phyloP scores from a whole-genome alignment of 208 protist species.

The Acanthamoeba healyi region DNA sequence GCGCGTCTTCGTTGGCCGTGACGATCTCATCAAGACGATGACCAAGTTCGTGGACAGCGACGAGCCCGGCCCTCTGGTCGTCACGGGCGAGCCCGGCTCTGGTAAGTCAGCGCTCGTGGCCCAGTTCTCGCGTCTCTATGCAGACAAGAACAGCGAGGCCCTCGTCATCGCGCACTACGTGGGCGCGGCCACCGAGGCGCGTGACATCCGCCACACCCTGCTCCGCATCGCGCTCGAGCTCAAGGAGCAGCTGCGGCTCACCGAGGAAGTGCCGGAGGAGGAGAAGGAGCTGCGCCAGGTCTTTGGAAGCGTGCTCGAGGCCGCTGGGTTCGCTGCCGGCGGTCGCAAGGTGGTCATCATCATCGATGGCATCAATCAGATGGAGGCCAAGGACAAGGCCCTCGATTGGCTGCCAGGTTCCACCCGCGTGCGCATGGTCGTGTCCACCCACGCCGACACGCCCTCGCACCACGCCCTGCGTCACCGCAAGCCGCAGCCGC shows the following conservation, averaged over 20 bases:
- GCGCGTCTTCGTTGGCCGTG: slow-evolving; percentile 29
- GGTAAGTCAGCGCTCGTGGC: slow-evolving; percentile 75
- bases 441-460: too few relatives aligned
- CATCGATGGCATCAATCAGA: slow-evolving; percentile 78
- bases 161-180: slow-evolving; percentile 75
- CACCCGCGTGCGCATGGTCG: slow-evolving; percentile 1
- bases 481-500: too few relatives aligned
- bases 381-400: slow-evolving; percentile 70
- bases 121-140: slow-evolving; percentile 8
- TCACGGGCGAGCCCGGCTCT: slow-evolving; percentile 72
- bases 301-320: slow-evolving; percentile 40
- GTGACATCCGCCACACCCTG: slow-evolving; percentile 70
- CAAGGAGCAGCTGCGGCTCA: background rate
- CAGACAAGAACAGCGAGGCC: background rate
- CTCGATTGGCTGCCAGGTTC: slow-evolving; percentile 76
- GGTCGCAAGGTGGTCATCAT: slow-evolving; percentile 45
- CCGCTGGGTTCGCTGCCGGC: background rate
- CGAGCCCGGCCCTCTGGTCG: slow-evolving; percentile 4
- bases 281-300: slow-evolving; percentile 35
- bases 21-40: background rate
- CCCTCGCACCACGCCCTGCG: too few relatives aligned
- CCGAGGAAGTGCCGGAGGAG: slow-evolving; percentile 21
- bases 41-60: background rate
- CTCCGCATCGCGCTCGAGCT: slow-evolving; percentile 31
- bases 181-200: slow-evolving; percentile 65